Base-by-base conservation (phyloP, 306 rosid species). In the Corylus americana region DNA sequence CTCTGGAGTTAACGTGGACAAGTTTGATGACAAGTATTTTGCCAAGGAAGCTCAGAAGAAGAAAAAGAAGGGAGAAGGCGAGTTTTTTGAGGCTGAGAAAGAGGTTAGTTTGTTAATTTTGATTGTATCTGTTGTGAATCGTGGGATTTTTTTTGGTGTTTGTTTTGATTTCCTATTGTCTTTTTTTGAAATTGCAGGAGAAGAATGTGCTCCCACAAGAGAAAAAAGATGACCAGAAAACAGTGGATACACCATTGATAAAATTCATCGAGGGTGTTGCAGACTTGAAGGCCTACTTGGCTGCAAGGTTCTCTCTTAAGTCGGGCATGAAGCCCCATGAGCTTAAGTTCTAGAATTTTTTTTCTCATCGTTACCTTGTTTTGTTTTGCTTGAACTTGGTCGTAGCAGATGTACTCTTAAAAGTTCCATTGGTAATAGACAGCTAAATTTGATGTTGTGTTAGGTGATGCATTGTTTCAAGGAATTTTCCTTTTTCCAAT, bases 251-350 rank as follows among this genome's bases (percentile, higher is more conserved):
- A 1, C 79, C 81, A 0, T 80, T 93, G 85, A 22, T 93, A 4
- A 90, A 90, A 82, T 84, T 90, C 73, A 87, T 91, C 0, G 92
- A 90, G 73, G 79, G 83, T 59, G 97, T 90, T 62, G 82, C 95
- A 3, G 97, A 93, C 8, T 86, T 93, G 85, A 91, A 89, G 84
- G 72, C 93, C 22, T 93, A 93, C 82, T 81, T 91, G 54, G 88
- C 90, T 70, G 92, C 95, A 0, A 87, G 98, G 90, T 92, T 92
- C 57, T 92, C 97, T 8, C 89, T 90, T 22, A 88, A 80, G 84
- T 80, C 89, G 45, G 93, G 97, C 84, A 83, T 90, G 91, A 92
- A 92, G 79, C 97, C 97, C 0, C 97, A 92, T 67, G 97, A 92
- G 72, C 89, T 92, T 69, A 86, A 87, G 25, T 90, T 92, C 70